A percentile compares a stretch with the other conserved stretches of the same genome.
Conservation (phyloP, 2,329 filamentous ascomycete species). For the Phyllosticta citrichinensis region DNA sequence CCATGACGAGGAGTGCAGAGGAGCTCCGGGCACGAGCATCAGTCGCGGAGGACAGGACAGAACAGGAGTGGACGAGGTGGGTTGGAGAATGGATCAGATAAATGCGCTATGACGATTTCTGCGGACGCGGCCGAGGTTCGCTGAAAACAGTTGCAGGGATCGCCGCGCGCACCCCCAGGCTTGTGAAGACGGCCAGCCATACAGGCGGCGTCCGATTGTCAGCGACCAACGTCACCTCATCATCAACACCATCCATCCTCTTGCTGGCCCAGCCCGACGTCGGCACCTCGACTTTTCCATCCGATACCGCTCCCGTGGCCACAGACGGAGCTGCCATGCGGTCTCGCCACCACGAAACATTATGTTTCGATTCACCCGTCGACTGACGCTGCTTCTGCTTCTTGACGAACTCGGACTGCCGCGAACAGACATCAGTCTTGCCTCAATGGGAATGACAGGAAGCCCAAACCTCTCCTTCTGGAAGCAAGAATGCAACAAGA, state of each 20-base stretch:
- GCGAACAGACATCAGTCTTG: too few relatives aligned
- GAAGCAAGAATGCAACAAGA: neutral
- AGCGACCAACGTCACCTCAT: slow-evolving; percentile 1
- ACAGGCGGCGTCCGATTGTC: slow-evolving; percentile 6
- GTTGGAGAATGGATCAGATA: neutral
- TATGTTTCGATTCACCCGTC: too few relatives aligned
- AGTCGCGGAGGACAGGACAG: slow-evolving; percentile 2
- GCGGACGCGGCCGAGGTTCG: slow-evolving; percentile 8
- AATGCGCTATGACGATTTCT: slow-evolving; percentile 8
- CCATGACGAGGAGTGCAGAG: slow-evolving; percentile 3
- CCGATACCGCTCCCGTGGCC: neutral
- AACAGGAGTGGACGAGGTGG: neutral
- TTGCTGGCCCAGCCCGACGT: neutral
- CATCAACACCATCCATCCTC: neutral
- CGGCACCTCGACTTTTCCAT: neutral
- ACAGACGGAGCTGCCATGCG: neutral
- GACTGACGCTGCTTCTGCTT: too few relatives aligned
- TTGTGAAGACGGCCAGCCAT: slow-evolving; percentile 1
- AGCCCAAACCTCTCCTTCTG: too few relatives aligned
- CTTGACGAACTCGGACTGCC: too few relatives aligned
- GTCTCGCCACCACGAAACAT: neutral
- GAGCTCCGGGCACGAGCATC: slow-evolving; percentile 1
- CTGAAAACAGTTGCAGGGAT: slow-evolving; percentile 6
- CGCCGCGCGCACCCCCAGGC: neutral
- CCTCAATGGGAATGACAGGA: too few relatives aligned